These are phyloP conservation scores for Ophiostoma sp. DNA, from an alignment of 2,329 filamentous ascomycete species.

Conservation along the genomic window DNA sequence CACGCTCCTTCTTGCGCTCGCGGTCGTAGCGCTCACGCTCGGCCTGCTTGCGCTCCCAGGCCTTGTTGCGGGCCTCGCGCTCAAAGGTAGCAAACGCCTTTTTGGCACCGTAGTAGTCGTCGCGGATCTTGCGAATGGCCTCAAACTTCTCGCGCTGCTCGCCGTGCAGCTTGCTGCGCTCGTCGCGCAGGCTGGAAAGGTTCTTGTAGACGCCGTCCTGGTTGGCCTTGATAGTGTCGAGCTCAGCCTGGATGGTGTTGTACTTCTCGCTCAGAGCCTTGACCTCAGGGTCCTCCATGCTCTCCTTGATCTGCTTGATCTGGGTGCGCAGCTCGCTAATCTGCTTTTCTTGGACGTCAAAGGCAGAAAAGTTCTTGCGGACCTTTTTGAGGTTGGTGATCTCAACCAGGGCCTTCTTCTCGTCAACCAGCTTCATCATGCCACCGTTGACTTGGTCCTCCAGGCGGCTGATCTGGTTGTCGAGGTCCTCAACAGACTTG, in stretches of 20 bases:
- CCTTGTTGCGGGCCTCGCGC: conserved; percentile 70
- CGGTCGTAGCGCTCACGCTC: conserved; percentile 71
- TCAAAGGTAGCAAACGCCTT: conserved; percentile 81
- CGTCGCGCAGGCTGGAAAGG: conserved; percentile 75
- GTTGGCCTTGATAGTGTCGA: conserved; percentile 85
- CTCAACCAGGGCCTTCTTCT: conserved; percentile 86
- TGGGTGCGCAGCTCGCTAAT: conserved; percentile 84
- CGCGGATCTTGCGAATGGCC: conserved; percentile 80
- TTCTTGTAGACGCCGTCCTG: conserved; percentile 88
- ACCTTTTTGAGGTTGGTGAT: conserved; percentile 78
- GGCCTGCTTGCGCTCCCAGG: conserved; percentile 70
- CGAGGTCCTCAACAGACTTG: conserved; percentile 84
- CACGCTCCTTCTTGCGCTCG: conserved; percentile 69
- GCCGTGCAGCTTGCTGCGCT: conserved; percentile 74
- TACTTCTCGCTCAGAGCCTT: conserved; percentile 85
- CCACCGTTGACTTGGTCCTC: conserved; percentile 83
- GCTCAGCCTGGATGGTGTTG: conserved; percentile 75
- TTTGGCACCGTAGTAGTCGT: conserved; percentile 75
- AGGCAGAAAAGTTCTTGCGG: conserved; percentile 82
- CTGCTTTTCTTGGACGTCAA: conserved; percentile 79
- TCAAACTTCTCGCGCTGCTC: conserved; percentile 83
- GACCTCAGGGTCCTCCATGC: conserved; percentile 83
- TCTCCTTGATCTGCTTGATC: conserved; percentile 83
- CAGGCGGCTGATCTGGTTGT: conserved; percentile 71
- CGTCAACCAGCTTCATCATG: conserved; percentile 91